Percentiles rank a stretch among this genome's conserved stretches.
Conservation (phyloP, 2,329 filamentous ascomycete genomes). For the Fusarium cicatricum region DNA sequence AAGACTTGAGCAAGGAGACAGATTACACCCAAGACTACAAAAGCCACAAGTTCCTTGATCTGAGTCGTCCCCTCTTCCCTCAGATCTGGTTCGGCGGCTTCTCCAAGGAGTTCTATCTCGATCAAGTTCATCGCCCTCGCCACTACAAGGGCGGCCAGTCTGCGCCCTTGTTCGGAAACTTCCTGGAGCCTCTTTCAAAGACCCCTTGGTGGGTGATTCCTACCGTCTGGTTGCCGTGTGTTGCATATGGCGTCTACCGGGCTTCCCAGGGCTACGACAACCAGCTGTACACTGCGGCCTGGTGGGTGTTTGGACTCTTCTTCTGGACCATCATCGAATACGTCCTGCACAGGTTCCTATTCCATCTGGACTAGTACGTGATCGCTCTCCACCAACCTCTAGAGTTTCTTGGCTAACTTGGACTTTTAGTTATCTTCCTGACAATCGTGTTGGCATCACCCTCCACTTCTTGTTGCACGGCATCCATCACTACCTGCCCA, state of each 20-base stretch:
- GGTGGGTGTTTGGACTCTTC: slow-evolving; percentile 75
- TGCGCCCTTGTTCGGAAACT: slow-evolving; percentile 95
- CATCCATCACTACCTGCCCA: slow-evolving; percentile 98
- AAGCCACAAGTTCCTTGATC: slow-evolving; percentile 91
- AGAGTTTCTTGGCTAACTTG: slow-evolving; percentile 41
- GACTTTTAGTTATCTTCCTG: slow-evolving; percentile 76
- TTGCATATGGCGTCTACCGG: slow-evolving; percentile 75
- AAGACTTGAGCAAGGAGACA: slow-evolving; percentile 87
- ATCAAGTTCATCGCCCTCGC: slow-evolving; percentile 93
- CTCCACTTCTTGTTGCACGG: slow-evolving; percentile 94
- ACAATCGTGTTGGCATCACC: slow-evolving; percentile 88
- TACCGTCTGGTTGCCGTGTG: slow-evolving; percentile 81
- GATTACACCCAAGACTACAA: slow-evolving; percentile 80
- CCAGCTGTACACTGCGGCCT: slow-evolving; percentile 58
- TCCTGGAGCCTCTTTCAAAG: slow-evolving; percentile 95
- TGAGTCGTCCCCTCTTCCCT: slow-evolving; percentile 82
- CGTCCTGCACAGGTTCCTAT: slow-evolving; percentile 84
- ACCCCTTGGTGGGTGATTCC: slow-evolving; percentile 96
- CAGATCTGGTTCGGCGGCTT: slow-evolving; percentile 92
- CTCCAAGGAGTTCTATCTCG: slow-evolving; percentile 93
- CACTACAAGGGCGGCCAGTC: slow-evolving; percentile 95
- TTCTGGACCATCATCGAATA: slow-evolving; percentile 96
- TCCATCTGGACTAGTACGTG: slow-evolving; percentile 90
- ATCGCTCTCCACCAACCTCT: not conserved
- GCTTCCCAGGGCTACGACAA: slow-evolving; percentile 68